Evolutionary conservation across 129 eudicot genomes (phyloP).

Genomic region (Pseudognaphalium luteoalbum): DNA sequence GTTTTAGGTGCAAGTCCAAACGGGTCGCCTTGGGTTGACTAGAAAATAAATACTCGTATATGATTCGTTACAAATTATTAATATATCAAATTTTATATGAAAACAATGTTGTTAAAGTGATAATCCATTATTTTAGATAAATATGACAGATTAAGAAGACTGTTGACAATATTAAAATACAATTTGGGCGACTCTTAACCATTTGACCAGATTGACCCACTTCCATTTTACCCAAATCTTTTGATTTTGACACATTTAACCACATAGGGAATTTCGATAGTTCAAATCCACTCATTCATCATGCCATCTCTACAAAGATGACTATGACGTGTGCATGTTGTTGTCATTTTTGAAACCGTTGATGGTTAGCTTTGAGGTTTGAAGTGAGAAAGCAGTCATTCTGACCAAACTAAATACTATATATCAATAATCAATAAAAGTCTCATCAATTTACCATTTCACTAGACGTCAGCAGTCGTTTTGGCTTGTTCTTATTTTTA

Average conservation of each 20-base stretch:
- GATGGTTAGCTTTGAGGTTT: neutral
- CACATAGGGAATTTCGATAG: neutral
- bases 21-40: neutral
- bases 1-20: neutral
- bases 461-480: neutral
- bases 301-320: neutral
- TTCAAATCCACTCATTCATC: neutral
- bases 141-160: neutral
- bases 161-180: neutral
- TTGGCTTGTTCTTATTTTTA: neutral
- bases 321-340: neutral
- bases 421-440: neutral
- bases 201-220: neutral
- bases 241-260: neutral
- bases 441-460: neutral
- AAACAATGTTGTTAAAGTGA: too few species aligned
- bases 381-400: neutral
- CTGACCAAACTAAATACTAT: neutral
- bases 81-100: too few species aligned
- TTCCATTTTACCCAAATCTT: neutral
- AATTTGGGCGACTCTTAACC: neutral
- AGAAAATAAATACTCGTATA: too few species aligned
- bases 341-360: neutral
- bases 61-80: too few species aligned
- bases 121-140: neutral